Evolutionary conservation across 768 basidiomycete genomes (phyloP).

Genomic region (Mycena latifolia): DNA sequence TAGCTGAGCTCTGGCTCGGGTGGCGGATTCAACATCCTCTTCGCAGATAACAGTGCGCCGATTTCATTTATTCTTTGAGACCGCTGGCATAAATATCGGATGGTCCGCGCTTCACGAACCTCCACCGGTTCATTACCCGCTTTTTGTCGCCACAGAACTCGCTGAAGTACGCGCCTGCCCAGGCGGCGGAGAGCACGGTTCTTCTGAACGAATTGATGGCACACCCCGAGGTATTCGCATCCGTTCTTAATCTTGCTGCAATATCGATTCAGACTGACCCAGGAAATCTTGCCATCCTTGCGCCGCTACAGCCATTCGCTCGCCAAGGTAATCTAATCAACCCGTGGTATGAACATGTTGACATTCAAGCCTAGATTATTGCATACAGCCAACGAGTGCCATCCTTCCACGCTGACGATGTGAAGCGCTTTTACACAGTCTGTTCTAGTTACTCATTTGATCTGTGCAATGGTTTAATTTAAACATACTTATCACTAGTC

Average conservation of each 20-base stretch:
- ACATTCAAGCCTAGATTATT: conserved; percentile 1
- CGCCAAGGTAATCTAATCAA: conserved; percentile 8
- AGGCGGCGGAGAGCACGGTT: too few relatives aligned
- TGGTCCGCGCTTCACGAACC: too few relatives aligned
- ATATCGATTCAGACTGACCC: not conserved
- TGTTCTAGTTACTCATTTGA: not conserved
- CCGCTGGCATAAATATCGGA: not conserved
- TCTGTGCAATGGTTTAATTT: not conserved
- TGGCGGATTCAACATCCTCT: not conserved
- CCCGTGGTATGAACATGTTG: not conserved
- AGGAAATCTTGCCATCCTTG: conserved; percentile 6
- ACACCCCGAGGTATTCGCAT: not conserved
- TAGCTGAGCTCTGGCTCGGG: conserved; percentile 4
- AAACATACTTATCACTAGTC: conserved; percentile 9
- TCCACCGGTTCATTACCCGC: not conserved
- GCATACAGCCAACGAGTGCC: conserved; percentile 8
- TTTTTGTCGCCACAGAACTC: conserved; percentile 10
- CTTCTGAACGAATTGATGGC: conserved; percentile 6
- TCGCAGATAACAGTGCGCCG: not conserved
- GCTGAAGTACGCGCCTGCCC: not conserved
- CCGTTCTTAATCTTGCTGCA: too few relatives aligned
- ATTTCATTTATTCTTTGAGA: too few relatives aligned
- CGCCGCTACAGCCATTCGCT: conserved; percentile 11
- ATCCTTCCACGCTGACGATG: too few relatives aligned
- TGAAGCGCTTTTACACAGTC: conserved; percentile 3